Percentiles rank a stretch among this genome's conserved stretches.
Conservation (phyloP, 1,284 basidiomycete species). For the Marasmius oreades region DNA sequence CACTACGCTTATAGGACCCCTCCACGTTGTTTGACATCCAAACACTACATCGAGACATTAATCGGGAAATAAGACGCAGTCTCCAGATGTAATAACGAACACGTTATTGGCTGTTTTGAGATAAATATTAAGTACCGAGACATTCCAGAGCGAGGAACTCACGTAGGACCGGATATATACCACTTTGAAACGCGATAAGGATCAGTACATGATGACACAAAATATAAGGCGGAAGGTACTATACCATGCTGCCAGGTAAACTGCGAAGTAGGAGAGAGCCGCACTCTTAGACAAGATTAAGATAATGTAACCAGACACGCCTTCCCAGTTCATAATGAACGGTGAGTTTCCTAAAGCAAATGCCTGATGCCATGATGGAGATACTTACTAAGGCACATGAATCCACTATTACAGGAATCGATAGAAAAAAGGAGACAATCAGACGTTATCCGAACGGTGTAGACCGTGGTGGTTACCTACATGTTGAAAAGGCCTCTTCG, state of each 20-base stretch:
- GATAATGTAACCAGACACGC: slow-evolving; percentile 64
- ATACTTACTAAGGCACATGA: slow-evolving; percentile 33
- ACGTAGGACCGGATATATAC: slow-evolving; percentile 71
- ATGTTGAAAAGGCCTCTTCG: slow-evolving; percentile 60
- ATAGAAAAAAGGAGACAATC: no score
- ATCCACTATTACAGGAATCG: slow-evolving; percentile 23
- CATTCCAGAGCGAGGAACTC: no score
- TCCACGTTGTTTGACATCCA: slow-evolving; percentile 77
- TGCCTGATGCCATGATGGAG: not conserved
- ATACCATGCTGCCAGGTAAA: slow-evolving; percentile 63
- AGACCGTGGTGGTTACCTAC: slow-evolving; percentile 32
- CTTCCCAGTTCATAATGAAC: slow-evolving; percentile 23
- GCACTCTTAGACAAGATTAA: slow-evolving; percentile 58
- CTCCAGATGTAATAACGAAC: slow-evolving; percentile 24
- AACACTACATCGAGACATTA: slow-evolving; percentile 35
- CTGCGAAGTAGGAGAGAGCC: slow-evolving; percentile 65
- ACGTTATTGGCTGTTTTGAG: slow-evolving; percentile 57
- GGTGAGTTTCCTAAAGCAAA: slow-evolving; percentile 6
- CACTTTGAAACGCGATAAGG: slow-evolving; percentile 35
- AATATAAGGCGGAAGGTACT: not conserved
- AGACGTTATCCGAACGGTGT: not conserved
- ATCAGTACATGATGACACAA: not conserved
- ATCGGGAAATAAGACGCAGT: not conserved
- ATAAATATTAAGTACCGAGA: not conserved
- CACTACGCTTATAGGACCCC: slow-evolving; percentile 74